Conservation (phyloP, 2,329 filamentous ascomycete genomes). For the Clarireedia hainanense region DNA sequence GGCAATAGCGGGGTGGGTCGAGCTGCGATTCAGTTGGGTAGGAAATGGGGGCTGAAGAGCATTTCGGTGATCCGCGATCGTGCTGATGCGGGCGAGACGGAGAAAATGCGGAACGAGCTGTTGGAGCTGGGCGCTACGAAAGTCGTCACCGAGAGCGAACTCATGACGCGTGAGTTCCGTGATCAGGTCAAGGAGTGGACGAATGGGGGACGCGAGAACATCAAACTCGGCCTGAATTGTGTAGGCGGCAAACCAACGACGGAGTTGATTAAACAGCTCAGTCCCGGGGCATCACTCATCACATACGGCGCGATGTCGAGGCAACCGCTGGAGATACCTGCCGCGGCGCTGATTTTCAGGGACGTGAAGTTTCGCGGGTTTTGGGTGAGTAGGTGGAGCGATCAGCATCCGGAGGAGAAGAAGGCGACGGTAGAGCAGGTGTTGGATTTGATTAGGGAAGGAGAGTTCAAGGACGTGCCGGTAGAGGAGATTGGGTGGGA, state of each 20-base stretch:
- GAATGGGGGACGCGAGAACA: slow-evolving; percentile 58
- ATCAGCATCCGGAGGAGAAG: slow-evolving; percentile 65
- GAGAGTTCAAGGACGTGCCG: slow-evolving; percentile 76
- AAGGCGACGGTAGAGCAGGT: slow-evolving; percentile 78
- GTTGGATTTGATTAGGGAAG: slow-evolving; percentile 62
- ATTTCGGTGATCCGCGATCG: slow-evolving; percentile 83
- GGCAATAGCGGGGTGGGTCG: slow-evolving; percentile 91
- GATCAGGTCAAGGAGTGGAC: slow-evolving; percentile 54
- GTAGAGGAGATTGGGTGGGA: slow-evolving; percentile 77
- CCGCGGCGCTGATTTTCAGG: slow-evolving; percentile 87
- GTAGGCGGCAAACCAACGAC: slow-evolving; percentile 84
- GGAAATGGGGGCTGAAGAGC: slow-evolving; percentile 79
- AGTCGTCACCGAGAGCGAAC: slow-evolving; percentile 41
- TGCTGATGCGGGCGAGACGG: slow-evolving; percentile 54
- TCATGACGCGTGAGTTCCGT: slow-evolving; percentile 37
- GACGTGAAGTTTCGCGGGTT: slow-evolving; percentile 85
- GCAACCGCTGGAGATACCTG: slow-evolving; percentile 74
- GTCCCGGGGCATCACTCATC: slow-evolving; percentile 64
- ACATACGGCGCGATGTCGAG: slow-evolving; percentile 95
- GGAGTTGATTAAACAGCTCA: slow-evolving; percentile 67
- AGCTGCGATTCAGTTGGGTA: slow-evolving; percentile 81
- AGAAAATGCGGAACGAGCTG: slow-evolving; percentile 53
- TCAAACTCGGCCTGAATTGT: slow-evolving; percentile 82
- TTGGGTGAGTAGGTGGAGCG: slow-evolving; percentile 89
- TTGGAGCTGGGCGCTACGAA: slow-evolving; percentile 46